Evolutionary conservation across 2,329 filamentous ascomycete species (phyloP).

Genomic region (Lecanoromycetidae sp.): DNA sequence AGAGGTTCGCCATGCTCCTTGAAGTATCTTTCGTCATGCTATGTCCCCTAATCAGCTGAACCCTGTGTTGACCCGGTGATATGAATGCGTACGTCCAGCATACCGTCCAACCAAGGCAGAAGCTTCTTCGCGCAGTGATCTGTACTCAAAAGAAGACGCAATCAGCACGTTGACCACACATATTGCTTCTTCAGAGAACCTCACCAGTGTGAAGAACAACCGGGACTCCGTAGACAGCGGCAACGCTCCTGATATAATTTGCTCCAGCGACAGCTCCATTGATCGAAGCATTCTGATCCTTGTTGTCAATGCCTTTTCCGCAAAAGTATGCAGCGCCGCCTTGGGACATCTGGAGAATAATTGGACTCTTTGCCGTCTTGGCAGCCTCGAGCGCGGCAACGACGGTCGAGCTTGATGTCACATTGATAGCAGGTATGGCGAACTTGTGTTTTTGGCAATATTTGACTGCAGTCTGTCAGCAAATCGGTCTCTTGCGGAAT

Average conservation of each 20-base stretch:
- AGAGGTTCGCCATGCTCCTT: constrained; percentile 84
- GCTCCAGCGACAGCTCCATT: constrained; percentile 78
- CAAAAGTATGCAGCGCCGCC: constrained; percentile 60
- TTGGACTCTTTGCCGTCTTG: constrained; percentile 76
- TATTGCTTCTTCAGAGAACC: not conserved
- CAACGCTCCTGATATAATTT: constrained; percentile 83
- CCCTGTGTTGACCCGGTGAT: no score
- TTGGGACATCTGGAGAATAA: constrained; percentile 88
- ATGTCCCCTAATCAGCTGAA: not conserved
- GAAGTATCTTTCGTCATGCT: constrained; percentile 75
- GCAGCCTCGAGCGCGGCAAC: constrained; percentile 89
- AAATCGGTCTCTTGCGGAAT: constrained; percentile 40
- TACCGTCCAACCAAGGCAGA: constrained; percentile 68
- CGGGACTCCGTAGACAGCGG: constrained; percentile 76
- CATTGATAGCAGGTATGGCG: constrained; percentile 84
- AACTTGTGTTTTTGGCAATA: constrained; percentile 80
- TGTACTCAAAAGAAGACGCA: constrained; percentile 9
- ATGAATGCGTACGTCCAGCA: constrained; percentile 40
- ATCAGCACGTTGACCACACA: not conserved
- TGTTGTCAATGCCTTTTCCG: constrained; percentile 50
- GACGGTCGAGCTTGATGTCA: constrained; percentile 81
- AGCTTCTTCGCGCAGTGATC: constrained; percentile 99
- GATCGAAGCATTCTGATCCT: constrained; percentile 77
- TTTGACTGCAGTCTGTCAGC: constrained; percentile 40
- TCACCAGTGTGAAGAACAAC: constrained; percentile 70